A percentile compares a stretch with the other conserved stretches of the same genome.
Evolutionary conservation across 495 filamentous ascomycete species (phyloP).

Genomic region (Neurospora cerealis): DNA sequence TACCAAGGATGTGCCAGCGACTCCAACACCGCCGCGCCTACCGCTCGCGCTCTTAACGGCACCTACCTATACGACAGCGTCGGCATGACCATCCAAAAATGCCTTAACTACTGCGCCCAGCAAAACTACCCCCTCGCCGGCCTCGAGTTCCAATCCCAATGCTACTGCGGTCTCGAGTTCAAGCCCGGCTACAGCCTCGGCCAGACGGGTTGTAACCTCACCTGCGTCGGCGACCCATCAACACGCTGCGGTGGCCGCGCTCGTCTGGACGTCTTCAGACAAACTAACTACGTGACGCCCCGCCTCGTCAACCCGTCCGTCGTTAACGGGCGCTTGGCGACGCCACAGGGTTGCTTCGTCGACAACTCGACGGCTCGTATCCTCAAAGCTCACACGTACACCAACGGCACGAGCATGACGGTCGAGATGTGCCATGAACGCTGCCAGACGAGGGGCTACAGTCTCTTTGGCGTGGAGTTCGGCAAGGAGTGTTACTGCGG

Average conservation of each 20-base stretch:
- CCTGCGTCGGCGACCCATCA: constrained; percentile 20
- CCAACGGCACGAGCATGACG: constrained; percentile 10
- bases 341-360: constrained; percentile 2
- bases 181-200: constrained; percentile 14
- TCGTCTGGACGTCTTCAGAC: constrained; percentile 17
- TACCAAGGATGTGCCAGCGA: constrained; percentile 46
- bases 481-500: constrained; percentile 23
- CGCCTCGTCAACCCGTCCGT: not conserved
- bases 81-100: constrained; percentile 34
- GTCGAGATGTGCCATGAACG: constrained; percentile 23
- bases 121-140: constrained; percentile 28
- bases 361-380: constrained; percentile 2
- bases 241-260: constrained; percentile 14
- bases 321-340: not conserved
- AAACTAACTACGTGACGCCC: constrained; percentile 5
- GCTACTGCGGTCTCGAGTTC: constrained; percentile 28
- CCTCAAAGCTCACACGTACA: constrained; percentile 4
- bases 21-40: constrained; percentile 13
- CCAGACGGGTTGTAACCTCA: constrained; percentile 20
- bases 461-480: constrained; percentile 21
- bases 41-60: constrained; percentile 5
- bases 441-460: constrained; percentile 13
- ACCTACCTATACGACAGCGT: constrained; percentile 3
- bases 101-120: constrained; percentile 26
- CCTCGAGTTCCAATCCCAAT: constrained; percentile 31